Evolutionary conservation across 441 rosid species (phyloP).

Genomic region (Adansonia gregorii): DNA sequence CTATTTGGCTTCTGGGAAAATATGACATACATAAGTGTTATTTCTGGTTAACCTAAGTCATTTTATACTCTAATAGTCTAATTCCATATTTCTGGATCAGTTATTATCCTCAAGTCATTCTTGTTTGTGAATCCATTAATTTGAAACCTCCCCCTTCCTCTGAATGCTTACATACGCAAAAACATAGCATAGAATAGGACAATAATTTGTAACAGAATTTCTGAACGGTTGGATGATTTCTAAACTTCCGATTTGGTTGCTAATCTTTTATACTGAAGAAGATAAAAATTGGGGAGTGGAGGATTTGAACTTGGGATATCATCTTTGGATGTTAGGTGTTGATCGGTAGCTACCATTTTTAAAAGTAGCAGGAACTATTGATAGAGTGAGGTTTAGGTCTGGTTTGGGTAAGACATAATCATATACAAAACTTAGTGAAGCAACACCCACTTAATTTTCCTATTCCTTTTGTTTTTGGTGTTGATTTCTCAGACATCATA

Average conservation of each 20-base stretch:
- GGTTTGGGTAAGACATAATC: not conserved
- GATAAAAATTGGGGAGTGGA: not conserved
- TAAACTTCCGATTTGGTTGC: not conserved
- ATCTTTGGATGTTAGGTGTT: not conserved
- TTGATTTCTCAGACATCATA: not conserved
- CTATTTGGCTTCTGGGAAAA: constrained; percentile 10
- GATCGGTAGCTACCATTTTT: not conserved
- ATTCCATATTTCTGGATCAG: not conserved
- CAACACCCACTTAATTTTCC: not conserved
- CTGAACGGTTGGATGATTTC: not conserved
- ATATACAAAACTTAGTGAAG: not conserved
- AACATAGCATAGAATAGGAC: not conserved
- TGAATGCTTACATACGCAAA: not conserved
- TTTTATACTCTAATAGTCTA: not conserved
- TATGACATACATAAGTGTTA: not conserved
- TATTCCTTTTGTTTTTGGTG: not conserved
- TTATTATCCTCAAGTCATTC: too few relatives aligned
- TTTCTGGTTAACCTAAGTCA: constrained; percentile 5
- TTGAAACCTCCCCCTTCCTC: not conserved
- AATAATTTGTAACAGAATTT: not conserved
- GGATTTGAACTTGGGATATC: constrained; percentile 4
- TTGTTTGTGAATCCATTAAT: not conserved
- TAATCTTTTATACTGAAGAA: not conserved
- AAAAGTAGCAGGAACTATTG: not conserved
- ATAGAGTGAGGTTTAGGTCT: not conserved